These are phyloP conservation scores for Podospora australis DNA, from an alignment of 495 filamentous ascomycete genomes.

Conservation along the genomic window DNA sequence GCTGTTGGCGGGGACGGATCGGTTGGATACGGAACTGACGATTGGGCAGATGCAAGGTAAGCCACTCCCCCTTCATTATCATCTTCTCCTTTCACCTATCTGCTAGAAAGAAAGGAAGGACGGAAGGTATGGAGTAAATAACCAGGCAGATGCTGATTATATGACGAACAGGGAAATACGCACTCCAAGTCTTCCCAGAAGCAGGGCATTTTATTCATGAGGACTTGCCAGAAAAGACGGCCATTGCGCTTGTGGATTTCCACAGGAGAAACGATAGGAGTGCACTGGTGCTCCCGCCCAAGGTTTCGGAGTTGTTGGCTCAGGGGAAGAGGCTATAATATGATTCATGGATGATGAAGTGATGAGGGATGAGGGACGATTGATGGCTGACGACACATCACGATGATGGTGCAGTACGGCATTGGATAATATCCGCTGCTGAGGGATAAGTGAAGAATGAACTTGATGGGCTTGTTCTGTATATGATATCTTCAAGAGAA, in stretches of 20 bases:
- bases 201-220: conserved; percentile 97
- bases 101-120: background rate
- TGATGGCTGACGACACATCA: too few species aligned
- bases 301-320: conserved; percentile 58
- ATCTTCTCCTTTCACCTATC: background rate
- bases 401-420: too few species aligned
- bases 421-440: too few species aligned
- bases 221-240: conserved; percentile 83
- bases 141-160: conserved; percentile 1
- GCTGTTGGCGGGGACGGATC: conserved; percentile 86
- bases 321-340: conserved; percentile 50
- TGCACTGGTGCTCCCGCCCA: conserved; percentile 79
- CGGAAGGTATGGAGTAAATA: too few species aligned
- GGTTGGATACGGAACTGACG: conserved; percentile 88
- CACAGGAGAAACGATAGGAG: conserved; percentile 83
- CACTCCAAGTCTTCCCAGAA: conserved; percentile 88
- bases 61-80: conserved; percentile 10
- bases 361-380: too few species aligned
- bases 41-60: conserved; percentile 96
- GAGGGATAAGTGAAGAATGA: too few species aligned
- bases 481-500: too few species aligned
- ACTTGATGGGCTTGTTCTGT: too few species aligned
- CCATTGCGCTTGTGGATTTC: conserved; percentile 79
- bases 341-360: too few species aligned
- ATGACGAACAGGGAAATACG: conserved; percentile 72